Percentiles rank a stretch among this genome's conserved stretches.
These are phyloP conservation scores for Nannochloropsis oceanica DNA, from an alignment of 108 stramenopile genomes.

Conservation along the genomic window DNA sequence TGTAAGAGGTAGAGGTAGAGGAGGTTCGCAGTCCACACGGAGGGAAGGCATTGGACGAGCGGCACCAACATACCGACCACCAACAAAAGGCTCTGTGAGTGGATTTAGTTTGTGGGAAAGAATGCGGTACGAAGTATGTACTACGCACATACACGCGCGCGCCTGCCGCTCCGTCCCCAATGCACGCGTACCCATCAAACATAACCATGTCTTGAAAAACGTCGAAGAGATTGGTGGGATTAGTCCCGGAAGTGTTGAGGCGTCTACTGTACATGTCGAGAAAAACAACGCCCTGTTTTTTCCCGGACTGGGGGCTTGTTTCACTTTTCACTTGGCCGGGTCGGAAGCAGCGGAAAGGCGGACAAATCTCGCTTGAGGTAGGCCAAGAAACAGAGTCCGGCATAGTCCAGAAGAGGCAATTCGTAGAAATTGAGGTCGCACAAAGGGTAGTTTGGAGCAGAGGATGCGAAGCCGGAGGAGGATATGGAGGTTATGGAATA, in stretches of 20 bases:
- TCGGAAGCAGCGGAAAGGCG: background rate
- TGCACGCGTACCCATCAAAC: background rate
- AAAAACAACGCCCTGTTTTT: background rate
- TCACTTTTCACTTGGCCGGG: background rate
- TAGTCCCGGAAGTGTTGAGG: background rate
- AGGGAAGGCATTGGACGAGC: background rate
- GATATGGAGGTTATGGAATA: too few relatives aligned
- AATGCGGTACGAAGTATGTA: background rate
- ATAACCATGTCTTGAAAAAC: background rate
- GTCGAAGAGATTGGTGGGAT: background rate
- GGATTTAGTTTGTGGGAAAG: background rate
- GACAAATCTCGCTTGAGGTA: background rate
- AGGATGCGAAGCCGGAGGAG: background rate
- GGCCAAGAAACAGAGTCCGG: background rate
- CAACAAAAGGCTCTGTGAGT: background rate
- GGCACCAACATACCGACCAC: background rate
- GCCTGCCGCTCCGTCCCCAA: background rate
- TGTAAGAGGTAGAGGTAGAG: background rate
- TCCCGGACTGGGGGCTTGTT: background rate
- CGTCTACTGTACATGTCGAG: background rate
- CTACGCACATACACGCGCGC: background rate
- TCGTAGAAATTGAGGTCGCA: background rate
- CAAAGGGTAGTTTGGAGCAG: background rate
- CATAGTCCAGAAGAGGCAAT: background rate
- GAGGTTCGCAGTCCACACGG: background rate